phyloP scores from a whole-genome alignment of 176 grass and related monocot genomes.

The Oryza meridionalis region DNA sequence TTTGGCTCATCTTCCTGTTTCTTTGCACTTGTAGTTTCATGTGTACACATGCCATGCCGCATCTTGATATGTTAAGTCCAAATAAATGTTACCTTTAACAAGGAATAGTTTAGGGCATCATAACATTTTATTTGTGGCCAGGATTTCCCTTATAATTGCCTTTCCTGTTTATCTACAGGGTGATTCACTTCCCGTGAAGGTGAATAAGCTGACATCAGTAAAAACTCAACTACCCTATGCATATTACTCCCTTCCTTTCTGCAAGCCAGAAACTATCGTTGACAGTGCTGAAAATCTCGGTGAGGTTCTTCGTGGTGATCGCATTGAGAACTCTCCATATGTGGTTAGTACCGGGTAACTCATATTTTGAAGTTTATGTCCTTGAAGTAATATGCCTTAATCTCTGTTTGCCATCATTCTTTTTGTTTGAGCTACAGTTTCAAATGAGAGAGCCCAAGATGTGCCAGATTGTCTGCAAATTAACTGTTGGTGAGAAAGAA shows the following conservation, averaged over 20 bases:
- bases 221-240: conserved; percentile 67
- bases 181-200: conserved; percentile 54
- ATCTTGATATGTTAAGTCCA: neutral
- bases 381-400: conserved; percentile 6
- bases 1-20: neutral
- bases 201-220: conserved; percentile 64
- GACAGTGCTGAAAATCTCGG: conserved; percentile 67
- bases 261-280: conserved; percentile 52
- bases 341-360: conserved; percentile 43
- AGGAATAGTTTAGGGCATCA: neutral
- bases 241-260: conserved; percentile 70
- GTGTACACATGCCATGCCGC: neutral
- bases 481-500: conserved; percentile 45
- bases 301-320: conserved; percentile 73
- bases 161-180: conserved; percentile 36
- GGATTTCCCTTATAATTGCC: neutral
- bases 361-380: conserved; percentile 1
- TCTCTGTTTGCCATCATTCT: neutral
- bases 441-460: conserved; percentile 66
- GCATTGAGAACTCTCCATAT: conserved; percentile 72
- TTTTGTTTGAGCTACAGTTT: conserved; percentile 41
- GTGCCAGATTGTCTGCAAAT: conserved; percentile 68
- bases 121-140: conserved; percentile 5
- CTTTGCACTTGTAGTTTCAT: neutral
- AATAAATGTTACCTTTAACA: neutral